Percentiles rank a stretch among this genome's conserved stretches.
These are phyloP conservation scores for Petasospora fabianii DNA, from an alignment of 1,139 yeast species.

Conservation along the genomic window DNA sequence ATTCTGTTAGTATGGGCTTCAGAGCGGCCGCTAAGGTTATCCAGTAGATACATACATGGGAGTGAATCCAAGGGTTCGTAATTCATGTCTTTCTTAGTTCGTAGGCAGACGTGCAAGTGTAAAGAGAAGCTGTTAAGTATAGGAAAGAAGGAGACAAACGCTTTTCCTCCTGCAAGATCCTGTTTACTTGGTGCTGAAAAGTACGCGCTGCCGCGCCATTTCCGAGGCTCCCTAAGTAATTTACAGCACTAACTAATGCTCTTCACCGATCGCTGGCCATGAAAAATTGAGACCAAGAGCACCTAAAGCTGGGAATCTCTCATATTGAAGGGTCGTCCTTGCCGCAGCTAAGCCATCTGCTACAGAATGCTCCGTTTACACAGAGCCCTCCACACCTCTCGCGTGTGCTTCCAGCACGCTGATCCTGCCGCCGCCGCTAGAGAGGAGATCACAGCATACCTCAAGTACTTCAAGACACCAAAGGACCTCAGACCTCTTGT, in stretches of 20 bases:
- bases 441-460: conserved; percentile 19
- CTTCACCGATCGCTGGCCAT: conserved; percentile 1
- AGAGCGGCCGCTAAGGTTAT: too few species aligned
- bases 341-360: neutral
- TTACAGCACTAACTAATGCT: conserved; percentile 18
- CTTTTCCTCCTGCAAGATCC: neutral
- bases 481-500: conserved; percentile 37
- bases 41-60: conserved; percentile 18
- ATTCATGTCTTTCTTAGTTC: conserved; percentile 11
- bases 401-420: conserved; percentile 10
- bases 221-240: conserved; percentile 8
- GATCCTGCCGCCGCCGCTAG: conserved; percentile 12
- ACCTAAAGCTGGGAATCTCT: too few species aligned
- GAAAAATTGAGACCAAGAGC: conserved; percentile 9
- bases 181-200: conserved; percentile 7
- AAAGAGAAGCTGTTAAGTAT: too few species aligned
- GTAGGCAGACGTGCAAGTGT: neutral
- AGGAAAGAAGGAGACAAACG: too few species aligned
- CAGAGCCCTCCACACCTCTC: conserved; percentile 17
- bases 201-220: conserved; percentile 8
- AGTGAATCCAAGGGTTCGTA: conserved; percentile 24
- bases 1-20: conserved; percentile 7
- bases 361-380: conserved; percentile 16
- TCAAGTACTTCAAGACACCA: conserved; percentile 30
- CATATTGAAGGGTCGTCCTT: neutral